phyloP scores from a whole-genome alignment of 164 flowering plant species.

The Umbellularia californica region DNA sequence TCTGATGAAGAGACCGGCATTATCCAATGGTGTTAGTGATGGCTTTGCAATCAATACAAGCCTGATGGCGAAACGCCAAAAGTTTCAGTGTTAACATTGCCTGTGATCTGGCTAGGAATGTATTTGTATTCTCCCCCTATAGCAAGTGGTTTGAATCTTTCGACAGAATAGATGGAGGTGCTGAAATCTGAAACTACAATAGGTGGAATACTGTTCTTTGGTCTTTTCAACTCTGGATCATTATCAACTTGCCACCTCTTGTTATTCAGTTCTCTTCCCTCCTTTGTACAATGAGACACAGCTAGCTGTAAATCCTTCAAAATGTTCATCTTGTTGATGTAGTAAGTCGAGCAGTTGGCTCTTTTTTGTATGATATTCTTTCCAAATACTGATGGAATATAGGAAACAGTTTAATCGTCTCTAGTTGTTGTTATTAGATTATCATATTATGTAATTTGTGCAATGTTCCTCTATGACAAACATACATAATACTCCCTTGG shows the following conservation, averaged over 20 bases:
- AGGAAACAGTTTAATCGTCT: background rate
- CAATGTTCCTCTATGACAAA: background rate
- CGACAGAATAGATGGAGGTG: background rate
- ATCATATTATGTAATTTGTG: background rate
- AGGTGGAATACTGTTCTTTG: background rate
- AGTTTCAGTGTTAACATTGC: background rate
- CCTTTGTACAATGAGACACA: background rate
- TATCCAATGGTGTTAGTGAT: background rate
- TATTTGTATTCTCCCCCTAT: background rate
- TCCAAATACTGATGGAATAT: background rate
- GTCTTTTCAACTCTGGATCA: background rate
- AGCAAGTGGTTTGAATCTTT: background rate
- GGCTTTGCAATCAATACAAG: background rate
- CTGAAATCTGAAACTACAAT: background rate
- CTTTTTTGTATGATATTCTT: conserved; percentile 1
- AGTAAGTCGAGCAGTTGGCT: background rate
- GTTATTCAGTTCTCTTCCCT: background rate
- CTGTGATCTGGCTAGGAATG: background rate
- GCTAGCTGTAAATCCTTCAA: background rate
- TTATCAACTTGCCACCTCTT: background rate
- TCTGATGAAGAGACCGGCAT: conserved; percentile 4
- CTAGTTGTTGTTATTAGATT: too few relatives aligned
- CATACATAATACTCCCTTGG: too few relatives aligned
- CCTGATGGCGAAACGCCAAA: background rate
- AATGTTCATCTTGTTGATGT: background rate